Percentiles rank a stretch among this genome's conserved stretches.
Conservation (phyloP, 2,329 filamentous ascomycete genomes). For the Coniochaeta sp. region DNA sequence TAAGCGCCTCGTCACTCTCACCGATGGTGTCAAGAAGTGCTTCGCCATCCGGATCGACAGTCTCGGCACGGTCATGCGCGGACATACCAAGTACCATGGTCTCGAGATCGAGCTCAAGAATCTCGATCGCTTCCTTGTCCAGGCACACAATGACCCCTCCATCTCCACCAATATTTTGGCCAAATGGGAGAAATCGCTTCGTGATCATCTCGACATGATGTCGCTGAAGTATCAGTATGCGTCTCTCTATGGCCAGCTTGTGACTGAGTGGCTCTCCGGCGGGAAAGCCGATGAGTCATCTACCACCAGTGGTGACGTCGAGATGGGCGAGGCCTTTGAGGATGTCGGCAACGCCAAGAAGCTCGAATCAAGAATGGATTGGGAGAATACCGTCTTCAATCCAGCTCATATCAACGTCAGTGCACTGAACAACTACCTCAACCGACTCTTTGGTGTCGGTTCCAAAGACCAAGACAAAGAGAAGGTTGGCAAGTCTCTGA, state of each 20-base stretch:
- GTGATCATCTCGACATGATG: slow-evolving; percentile 37
- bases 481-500: slow-evolving; percentile 31
- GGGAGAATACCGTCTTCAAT: slow-evolving; percentile 50
- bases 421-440: slow-evolving; percentile 41
- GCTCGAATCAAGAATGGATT: slow-evolving; percentile 42
- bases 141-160: slow-evolving; percentile 45
- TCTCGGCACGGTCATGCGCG: no score
- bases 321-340: slow-evolving; percentile 31
- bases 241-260: slow-evolving; percentile 45
- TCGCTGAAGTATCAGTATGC: slow-evolving; percentile 49
- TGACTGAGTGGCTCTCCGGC: slow-evolving; percentile 44
- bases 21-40: no score
- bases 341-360: slow-evolving; percentile 44
- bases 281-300: slow-evolving; percentile 20
- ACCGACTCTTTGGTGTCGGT: slow-evolving; percentile 34
- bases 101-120: no score
- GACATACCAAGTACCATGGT: no score
- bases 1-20: no score
- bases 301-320: no score
- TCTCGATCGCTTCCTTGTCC: slow-evolving; percentile 43
- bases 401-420: slow-evolving; percentile 34
- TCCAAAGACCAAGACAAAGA: no score
- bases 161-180: slow-evolving; percentile 36
- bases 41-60: no score
- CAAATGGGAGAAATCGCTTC: slow-evolving; percentile 39